Percentiles rank a stretch among this genome's conserved stretches.
Conservation (phyloP, 2,329 filamentous ascomycete genomes). For the Exophiala spinifera region DNA sequence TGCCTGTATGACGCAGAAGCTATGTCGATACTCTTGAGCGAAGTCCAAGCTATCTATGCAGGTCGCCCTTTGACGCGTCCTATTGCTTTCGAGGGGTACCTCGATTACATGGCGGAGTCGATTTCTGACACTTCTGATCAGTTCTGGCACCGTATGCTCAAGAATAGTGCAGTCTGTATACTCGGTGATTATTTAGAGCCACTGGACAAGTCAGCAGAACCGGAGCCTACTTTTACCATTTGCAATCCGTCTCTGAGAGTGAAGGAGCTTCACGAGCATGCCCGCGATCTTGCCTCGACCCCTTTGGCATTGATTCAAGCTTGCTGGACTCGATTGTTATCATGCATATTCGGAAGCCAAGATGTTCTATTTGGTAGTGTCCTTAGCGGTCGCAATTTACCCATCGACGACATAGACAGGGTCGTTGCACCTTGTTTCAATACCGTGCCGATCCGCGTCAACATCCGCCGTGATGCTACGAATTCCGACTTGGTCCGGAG, state of each 20-base stretch:
- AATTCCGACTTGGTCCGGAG: constrained; percentile 58
- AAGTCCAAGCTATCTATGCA: constrained; percentile 61
- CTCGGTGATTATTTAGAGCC: constrained; percentile 12
- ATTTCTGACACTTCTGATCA: constrained; percentile 50
- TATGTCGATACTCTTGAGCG: constrained; percentile 65
- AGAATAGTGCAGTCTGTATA: constrained; percentile 28
- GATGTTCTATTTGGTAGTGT: constrained; percentile 89
- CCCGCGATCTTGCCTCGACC: constrained; percentile 56
- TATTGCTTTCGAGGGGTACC: constrained; percentile 61
- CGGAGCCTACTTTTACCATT: not conserved
- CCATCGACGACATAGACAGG: constrained; percentile 63
- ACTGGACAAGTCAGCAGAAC: not conserved
- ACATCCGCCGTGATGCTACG: constrained; percentile 47
- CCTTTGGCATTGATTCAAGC: constrained; percentile 68
- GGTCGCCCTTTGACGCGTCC: constrained; percentile 48
- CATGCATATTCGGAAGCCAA: constrained; percentile 50
- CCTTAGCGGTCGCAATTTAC: constrained; percentile 69
- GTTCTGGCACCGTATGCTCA: constrained; percentile 63
- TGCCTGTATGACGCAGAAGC: constrained; percentile 83
- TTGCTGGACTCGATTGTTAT: constrained; percentile 66
- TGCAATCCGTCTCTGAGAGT: constrained; percentile 1
- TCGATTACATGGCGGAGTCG: constrained; percentile 56
- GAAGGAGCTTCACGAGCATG: constrained; percentile 29
- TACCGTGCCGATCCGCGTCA: constrained; percentile 69
- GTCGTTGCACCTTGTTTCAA: constrained; percentile 93